phyloP scores from a whole-genome alignment of 768 basidiomycete genomes.

The Tricholoma flavovirens region DNA sequence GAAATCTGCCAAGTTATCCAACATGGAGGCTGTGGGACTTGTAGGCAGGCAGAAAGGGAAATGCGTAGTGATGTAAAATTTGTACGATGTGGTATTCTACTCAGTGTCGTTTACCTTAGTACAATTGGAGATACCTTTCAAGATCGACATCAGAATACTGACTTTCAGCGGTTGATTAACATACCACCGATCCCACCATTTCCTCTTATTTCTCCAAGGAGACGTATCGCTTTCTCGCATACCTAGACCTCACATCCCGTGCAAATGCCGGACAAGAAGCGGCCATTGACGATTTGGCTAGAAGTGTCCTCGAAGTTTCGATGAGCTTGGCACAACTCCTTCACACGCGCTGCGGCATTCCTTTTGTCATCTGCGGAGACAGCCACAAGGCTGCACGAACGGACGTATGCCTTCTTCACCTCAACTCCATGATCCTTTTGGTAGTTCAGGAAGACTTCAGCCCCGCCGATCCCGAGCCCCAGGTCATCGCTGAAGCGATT shows the following conservation, averaged over 20 bases:
- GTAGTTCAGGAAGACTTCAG: not conserved
- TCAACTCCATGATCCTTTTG: not conserved
- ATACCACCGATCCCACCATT: too few relatives aligned
- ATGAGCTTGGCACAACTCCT: conserved; percentile 4
- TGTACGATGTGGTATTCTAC: too few relatives aligned
- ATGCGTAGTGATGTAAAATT: conserved; percentile 2
- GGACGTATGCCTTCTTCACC: not conserved
- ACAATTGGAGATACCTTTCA: too few relatives aligned
- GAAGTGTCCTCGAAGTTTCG: conserved; percentile 3
- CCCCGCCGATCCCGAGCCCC: conserved; percentile 17
- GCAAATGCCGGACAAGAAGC: not conserved
- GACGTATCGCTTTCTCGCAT: too few relatives aligned
- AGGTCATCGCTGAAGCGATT: conserved; percentile 26
- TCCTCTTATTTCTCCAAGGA: too few relatives aligned
- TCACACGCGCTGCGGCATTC: conserved; percentile 6
- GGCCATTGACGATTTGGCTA: not conserved
- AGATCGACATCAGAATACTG: too few relatives aligned
- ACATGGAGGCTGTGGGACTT: not conserved
- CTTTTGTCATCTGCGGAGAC: conserved; percentile 12
- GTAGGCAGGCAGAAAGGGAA: not conserved
- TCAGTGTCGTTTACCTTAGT: too few relatives aligned
- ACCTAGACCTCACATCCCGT: too few relatives aligned
- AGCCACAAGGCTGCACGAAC: not conserved
- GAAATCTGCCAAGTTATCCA: not conserved
- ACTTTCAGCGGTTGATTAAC: too few relatives aligned